A percentile compares a stretch with the other conserved stretches of the same genome.
Conservation (phyloP, 305 asterid species). For the Coffea humblotiana region DNA sequence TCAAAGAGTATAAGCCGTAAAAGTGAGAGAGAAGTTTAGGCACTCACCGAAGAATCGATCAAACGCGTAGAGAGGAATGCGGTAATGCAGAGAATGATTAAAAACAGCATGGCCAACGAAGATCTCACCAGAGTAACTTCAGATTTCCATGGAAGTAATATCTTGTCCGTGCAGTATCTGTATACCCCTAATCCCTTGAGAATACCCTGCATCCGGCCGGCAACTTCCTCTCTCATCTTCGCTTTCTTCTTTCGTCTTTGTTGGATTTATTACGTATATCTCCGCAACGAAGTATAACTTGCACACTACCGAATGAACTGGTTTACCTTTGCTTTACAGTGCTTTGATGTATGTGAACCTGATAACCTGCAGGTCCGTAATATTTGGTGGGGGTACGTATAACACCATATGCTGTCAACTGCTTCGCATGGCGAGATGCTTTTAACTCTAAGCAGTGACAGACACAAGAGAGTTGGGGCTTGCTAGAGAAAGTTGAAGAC, state of each 20-base stretch:
- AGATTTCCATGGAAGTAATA: not conserved
- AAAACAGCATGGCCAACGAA: not conserved
- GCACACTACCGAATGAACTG: not conserved
- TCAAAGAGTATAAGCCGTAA: not conserved
- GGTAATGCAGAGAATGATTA: not conserved
- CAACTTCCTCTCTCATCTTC: conserved; percentile 18
- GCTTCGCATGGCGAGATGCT: too few relatives aligned
- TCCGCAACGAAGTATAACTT: not conserved
- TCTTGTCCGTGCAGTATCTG: not conserved
- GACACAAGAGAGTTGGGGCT: too few relatives aligned
- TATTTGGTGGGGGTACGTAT: too few relatives aligned
- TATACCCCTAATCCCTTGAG: conserved; percentile 2
- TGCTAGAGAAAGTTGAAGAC: not conserved
- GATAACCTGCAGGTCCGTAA: not conserved
- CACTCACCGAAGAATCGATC: conserved; percentile 7
- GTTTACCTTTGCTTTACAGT: not conserved
- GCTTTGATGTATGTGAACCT: not conserved
- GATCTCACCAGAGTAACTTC: not conserved
- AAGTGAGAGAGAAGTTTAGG: not conserved
- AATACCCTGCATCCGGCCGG: not conserved
- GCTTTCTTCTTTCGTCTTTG: not conserved
- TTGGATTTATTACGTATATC: not conserved
- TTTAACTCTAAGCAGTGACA: too few relatives aligned
- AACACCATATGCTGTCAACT: too few relatives aligned
- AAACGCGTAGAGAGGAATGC: conserved; percentile 1